Evolutionary conservation across 116 monocot species (phyloP), one percentile per base, ranked within the genome.

Genomic region (Papilionanthe hybrid): DNA sequence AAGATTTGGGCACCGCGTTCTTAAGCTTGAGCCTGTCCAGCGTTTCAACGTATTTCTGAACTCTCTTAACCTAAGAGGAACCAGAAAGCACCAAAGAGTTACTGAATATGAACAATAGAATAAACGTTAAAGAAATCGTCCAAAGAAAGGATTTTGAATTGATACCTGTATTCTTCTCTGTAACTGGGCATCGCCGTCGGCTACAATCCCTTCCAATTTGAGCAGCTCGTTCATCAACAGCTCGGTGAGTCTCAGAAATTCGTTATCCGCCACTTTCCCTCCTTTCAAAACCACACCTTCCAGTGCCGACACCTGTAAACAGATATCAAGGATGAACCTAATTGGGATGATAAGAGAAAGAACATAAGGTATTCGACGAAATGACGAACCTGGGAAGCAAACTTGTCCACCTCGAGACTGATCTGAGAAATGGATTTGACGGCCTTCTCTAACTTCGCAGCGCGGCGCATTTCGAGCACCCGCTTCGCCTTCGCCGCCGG

Each of bases 31-130:
- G 84, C 42, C 86, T 68, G 80, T 98, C 98, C 0, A 98, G 93
- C 23, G 82, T 86, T 81, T 94, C 98, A 8, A 98, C 94, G 56
- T 87, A 94, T 81, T 90, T 94, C 78, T 93, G 98, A 75, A 98
- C 93, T 86, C 93, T 88, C 79, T 83, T 83, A 56, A 90, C 93
- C 98, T 98, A 84, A 48, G 5, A 69, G 37, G 1, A 69, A 15
- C 18, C 69, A 32, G 69, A 17, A 69, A 32, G 69, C 32, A 37
- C 17, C 15, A 32, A 43, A 2, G 73, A 44, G 12, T 5, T 44
- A 73, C 22, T 44, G 73, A 22, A 44, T 20, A 73, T 72, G 69
- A 4, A 25, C 27, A 37, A 27, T 7, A 43, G 12, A 72, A 42
- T 19, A n/a, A 27, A 42, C 6, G 11, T 7, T 25, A 18, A 37